phyloP scores from a whole-genome alignment of 345 rosid genomes.

The Pistacia atlantica region DNA sequence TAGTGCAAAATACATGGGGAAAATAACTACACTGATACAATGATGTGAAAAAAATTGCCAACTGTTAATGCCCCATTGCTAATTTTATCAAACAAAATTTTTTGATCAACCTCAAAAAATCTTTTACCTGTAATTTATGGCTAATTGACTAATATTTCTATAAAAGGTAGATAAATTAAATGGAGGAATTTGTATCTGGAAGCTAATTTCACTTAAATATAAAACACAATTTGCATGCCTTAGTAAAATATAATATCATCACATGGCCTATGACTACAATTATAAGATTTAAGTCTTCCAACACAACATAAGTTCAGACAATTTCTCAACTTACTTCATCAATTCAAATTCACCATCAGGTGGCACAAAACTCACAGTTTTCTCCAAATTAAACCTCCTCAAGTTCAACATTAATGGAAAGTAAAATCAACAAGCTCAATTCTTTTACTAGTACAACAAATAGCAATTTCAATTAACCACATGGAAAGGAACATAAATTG shows the following conservation, averaged over 20 bases:
- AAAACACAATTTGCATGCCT: background rate
- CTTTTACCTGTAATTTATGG: background rate
- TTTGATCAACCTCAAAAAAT: background rate
- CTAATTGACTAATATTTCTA: background rate
- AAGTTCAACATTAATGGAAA: conserved; percentile 86
- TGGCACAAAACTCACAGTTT: conserved; percentile 98
- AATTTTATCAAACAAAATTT: background rate
- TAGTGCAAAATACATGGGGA: background rate
- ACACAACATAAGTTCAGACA: background rate
- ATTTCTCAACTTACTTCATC: conserved; percentile 55
- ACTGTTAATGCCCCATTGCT: too few relatives aligned
- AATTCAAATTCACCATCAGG: conserved; percentile 99
- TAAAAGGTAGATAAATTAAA: background rate
- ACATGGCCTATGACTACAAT: background rate
- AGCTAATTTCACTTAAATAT: background rate
- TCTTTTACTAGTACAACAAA: background rate
- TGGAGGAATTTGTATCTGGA: background rate
- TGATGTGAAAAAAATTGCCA: background rate
- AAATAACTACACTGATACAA: background rate
- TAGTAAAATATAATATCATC: background rate
- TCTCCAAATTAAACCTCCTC: conserved; percentile 96
- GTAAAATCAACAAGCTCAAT: too few relatives aligned
- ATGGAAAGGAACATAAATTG: background rate
- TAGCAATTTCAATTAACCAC: conserved; percentile 13
- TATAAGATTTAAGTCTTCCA: background rate